A percentile compares a stretch with the other conserved stretches of the same genome.
Conservation (phyloP, 805 yeast species). For the Kodamaea jinghongensis region DNA sequence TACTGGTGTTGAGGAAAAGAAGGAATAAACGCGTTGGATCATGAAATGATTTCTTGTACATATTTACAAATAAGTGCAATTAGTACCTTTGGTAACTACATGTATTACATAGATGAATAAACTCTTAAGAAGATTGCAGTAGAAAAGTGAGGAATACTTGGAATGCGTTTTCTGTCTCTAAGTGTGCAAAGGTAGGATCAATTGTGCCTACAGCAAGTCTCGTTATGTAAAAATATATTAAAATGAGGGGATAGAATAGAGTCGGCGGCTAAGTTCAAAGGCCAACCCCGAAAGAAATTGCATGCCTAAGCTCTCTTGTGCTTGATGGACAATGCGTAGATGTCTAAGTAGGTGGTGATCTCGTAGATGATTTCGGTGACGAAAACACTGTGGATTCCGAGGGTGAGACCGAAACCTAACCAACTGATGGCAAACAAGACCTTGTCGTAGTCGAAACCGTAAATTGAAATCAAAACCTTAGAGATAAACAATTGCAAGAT, state of each 20-base stretch:
- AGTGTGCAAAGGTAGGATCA: no score
- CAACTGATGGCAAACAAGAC: conserved; percentile 55
- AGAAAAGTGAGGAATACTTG: no score
- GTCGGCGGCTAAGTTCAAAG: no score
- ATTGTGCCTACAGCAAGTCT: no score
- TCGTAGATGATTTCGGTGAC: conserved; percentile 76
- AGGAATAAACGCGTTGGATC: conserved; percentile 16
- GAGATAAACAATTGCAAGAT: conserved; percentile 42
- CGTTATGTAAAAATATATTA: no score
- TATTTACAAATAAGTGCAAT: no score
- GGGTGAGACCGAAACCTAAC: conserved; percentile 64
- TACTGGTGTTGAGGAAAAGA: conserved; percentile 49
- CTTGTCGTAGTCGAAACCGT: conserved; percentile 36
- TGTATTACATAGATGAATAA: not conserved
- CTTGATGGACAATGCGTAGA: conserved; percentile 80
- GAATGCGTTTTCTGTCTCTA: no score
- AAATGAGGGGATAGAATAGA: no score
- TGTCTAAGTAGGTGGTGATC: conserved; percentile 77
- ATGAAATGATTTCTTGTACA: no score
- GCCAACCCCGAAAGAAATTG: not conserved
- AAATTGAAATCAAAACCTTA: conserved; percentile 32
- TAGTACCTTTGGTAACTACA: not conserved
- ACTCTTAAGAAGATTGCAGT: not conserved
- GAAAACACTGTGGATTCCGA: conserved; percentile 68
- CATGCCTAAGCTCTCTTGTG: conserved; percentile 52